Evolutionary conservation across 352 stramenopile species (phyloP).

Genomic region (Phytophthora ramorum): DNA sequence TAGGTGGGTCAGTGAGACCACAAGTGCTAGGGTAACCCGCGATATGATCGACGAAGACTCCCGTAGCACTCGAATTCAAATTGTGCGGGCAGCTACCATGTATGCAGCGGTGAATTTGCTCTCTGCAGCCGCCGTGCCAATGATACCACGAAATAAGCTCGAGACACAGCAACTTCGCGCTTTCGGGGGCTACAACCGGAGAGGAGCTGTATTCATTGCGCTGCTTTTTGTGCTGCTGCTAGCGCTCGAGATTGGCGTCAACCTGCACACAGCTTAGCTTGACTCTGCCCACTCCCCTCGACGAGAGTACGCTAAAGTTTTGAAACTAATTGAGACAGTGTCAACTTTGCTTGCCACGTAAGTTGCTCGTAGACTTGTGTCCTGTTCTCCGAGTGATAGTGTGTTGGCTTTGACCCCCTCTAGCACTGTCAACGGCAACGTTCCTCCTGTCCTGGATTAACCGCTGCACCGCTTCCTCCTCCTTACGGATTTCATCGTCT

Average conservation of each 20-base stretch:
- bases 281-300: background rate
- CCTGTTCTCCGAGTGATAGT: conserved; percentile 25
- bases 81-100: conserved; percentile 24
- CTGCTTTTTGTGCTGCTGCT: conserved; percentile 43
- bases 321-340: background rate
- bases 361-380: conserved; percentile 11
- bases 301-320: conserved; percentile 5
- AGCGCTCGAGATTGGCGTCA: conserved; percentile 40
- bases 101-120: conserved; percentile 46
- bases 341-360: conserved; percentile 3
- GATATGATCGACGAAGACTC: conserved; percentile 35
- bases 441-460: conserved; percentile 39
- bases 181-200: conserved; percentile 38
- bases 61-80: conserved; percentile 24
- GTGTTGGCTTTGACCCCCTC: conserved; percentile 48
- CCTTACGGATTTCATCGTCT: conserved; percentile 47
- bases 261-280: conserved; percentile 22
- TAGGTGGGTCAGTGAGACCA: conserved; percentile 33
- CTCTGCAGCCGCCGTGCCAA: conserved; percentile 24
- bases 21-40: conserved; percentile 27
- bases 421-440: conserved; percentile 45
- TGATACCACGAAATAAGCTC: conserved; percentile 47
- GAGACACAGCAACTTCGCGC: conserved; percentile 50
- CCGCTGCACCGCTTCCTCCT: conserved; percentile 40
- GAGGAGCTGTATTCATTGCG: conserved; percentile 36